phyloP scores from a whole-genome alignment of 108 stramenopile species.

The Skeletonema menzelii region DNA sequence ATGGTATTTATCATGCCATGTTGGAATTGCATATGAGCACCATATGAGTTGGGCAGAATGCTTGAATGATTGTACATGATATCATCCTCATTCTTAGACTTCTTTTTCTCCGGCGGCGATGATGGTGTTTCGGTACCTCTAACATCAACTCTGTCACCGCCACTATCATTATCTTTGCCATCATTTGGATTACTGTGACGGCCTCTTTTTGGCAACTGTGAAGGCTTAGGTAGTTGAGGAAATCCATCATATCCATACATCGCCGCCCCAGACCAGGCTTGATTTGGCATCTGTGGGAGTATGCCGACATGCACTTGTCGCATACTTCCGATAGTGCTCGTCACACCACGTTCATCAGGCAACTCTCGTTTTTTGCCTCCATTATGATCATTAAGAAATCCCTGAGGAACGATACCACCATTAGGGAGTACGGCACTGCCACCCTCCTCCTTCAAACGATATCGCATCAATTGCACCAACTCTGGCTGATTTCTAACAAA shows the following conservation, averaged over 20 bases:
- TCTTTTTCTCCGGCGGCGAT: neutral
- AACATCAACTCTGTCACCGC: neutral
- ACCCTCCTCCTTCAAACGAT: constrained; percentile 7
- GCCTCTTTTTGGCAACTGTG: constrained; percentile 1
- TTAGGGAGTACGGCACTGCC: neutral
- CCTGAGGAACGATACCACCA: neutral
- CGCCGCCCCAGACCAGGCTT: neutral
- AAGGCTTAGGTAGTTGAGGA: neutral
- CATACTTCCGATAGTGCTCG: neutral
- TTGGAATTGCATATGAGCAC: neutral
- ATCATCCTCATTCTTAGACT: neutral
- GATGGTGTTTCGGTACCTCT: neutral
- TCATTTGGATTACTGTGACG: too few species aligned
- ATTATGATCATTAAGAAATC: neutral
- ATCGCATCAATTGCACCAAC: constrained; percentile 58
- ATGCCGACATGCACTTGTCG: neutral
- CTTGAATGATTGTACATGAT: neutral
- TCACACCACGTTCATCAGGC: neutral
- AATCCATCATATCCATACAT: neutral
- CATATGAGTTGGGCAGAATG: neutral
- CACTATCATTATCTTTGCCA: neutral
- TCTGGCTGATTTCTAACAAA: constrained; percentile 64
- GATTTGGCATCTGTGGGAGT: neutral
- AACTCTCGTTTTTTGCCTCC: neutral
- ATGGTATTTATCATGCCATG: neutral